A percentile compares a stretch with the other conserved stretches of the same genome.
phyloP scores from a whole-genome alignment of 345 rosid species.

The Conringia planisiliqua region DNA sequence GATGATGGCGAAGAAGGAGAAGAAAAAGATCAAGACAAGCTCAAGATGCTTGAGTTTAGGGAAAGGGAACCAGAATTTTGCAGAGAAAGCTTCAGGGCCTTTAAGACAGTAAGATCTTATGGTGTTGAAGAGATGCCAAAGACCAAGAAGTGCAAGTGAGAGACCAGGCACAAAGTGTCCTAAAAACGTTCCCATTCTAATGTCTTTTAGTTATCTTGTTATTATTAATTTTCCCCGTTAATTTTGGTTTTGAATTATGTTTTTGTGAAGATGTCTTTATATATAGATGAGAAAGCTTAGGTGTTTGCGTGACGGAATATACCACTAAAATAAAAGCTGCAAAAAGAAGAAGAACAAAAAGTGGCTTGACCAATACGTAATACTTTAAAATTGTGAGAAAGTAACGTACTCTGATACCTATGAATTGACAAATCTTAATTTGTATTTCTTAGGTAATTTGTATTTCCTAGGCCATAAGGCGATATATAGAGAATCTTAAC shows the following conservation, averaged over 20 bases:
- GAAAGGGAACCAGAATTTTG: constrained; percentile 58
- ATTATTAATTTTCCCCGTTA: not conserved
- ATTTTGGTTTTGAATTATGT: not conserved
- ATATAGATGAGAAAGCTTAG: not conserved
- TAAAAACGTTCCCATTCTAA: constrained; percentile 60
- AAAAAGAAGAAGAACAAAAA: constrained; percentile 12
- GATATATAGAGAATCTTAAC: not conserved
- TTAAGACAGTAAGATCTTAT: constrained; percentile 57
- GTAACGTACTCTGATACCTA: not conserved
- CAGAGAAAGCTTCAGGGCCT: constrained; percentile 46
- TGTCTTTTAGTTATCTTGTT: constrained; percentile 1
- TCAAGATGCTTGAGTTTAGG: constrained; percentile 56
- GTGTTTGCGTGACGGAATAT: constrained; percentile 23
- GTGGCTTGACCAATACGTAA: constrained; percentile 19
- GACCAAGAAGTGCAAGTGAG: constrained; percentile 62
- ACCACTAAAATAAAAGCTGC: constrained; percentile 15
- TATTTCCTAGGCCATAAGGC: not conserved
- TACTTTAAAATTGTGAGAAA: constrained; percentile 1
- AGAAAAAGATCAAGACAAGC: constrained; percentile 47
- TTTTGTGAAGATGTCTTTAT: not conserved
- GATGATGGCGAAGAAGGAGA: constrained; percentile 58
- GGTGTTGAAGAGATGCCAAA: constrained; percentile 75
- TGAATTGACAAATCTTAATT: not conserved
- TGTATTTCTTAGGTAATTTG: not conserved
- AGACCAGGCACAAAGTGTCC: constrained; percentile 77